Base-by-base conservation (phyloP, 1,284 basidiomycete species). In the Fomitopsis betulina region DNA sequence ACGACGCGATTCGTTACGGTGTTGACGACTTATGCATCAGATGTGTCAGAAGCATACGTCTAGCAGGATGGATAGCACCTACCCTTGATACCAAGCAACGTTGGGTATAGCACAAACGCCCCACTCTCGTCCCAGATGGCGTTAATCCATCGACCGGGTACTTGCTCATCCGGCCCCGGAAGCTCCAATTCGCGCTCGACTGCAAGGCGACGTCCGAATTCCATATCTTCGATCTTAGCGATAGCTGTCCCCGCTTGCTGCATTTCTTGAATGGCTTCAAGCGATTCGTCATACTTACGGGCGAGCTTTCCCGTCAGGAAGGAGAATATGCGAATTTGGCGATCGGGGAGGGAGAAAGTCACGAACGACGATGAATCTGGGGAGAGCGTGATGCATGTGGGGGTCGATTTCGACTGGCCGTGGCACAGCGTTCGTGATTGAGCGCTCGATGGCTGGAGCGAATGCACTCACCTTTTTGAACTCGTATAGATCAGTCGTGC, bases 71-170 rank as follows among this genome's bases (percentile, higher is more conserved):
- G 9, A 39, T n/a, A 19, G 47, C 12, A 67, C 80, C 51, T 61
- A 94, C 96, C 89, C 81, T 99, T 99, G 69, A 99, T 91, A 2
- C 97, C 97, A 33, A 98, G 79, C 67, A 99, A 75, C 1, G 95
- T 95, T 5, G 94, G 93, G 70, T 98, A 99, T 32, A 98, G 75
- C 43, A 99, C 77, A 70, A 98, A 97, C 27, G 93, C 88, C 2
- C 96, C 95, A 63, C 90, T 96, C 75, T 99, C 96, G 71, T 99
- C 97, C 93, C 96, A 99, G 13, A 96, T 83, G 0, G 88, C 93
- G 68, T 93, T 94, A 39, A 86, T 92, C 77, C 90, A 94, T 62
- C 82, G 77, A 6, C 83, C 89, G 55, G 82, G 88, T 66, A 83
- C 76, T 42, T 76, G 78, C 23, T 87, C 87, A 68, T 91, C 89